Conservation (phyloP, 345 rosid genomes). For the Salix suchowensis region DNA sequence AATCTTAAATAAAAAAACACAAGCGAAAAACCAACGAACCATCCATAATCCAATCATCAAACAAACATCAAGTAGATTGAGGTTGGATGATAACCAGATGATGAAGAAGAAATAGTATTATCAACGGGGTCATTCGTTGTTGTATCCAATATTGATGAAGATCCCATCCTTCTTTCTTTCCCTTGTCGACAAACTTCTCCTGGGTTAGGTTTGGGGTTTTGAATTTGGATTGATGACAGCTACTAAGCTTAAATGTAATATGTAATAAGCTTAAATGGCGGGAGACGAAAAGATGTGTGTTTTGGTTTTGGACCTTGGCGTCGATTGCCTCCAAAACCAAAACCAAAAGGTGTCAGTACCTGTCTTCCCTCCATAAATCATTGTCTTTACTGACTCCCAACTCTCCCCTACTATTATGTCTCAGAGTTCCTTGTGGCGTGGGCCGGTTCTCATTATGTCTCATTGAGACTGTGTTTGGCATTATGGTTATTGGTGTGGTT, state of each 20-base stretch:
- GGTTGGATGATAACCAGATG: neutral
- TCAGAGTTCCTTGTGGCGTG: neutral
- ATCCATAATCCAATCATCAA: neutral
- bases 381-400: neutral
- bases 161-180: neutral
- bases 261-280: too few species aligned
- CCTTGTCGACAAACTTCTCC: neutral
- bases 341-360: neutral
- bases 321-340: neutral
- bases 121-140: neutral
- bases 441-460: neutral
- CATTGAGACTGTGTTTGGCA: too few species aligned
- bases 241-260: neutral
- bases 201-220: neutral
- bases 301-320: neutral
- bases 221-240: neutral
- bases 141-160: neutral
- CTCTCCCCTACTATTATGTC: neutral
- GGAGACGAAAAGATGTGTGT: neutral
- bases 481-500: too few species aligned
- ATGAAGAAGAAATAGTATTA: neutral
- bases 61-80: neutral
- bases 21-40: neutral
- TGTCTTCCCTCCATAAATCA: neutral
- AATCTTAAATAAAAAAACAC: neutral